Conservation (phyloP, 2,329 filamentous ascomycete genomes). For the Thielaviopsis ethacetica region DNA sequence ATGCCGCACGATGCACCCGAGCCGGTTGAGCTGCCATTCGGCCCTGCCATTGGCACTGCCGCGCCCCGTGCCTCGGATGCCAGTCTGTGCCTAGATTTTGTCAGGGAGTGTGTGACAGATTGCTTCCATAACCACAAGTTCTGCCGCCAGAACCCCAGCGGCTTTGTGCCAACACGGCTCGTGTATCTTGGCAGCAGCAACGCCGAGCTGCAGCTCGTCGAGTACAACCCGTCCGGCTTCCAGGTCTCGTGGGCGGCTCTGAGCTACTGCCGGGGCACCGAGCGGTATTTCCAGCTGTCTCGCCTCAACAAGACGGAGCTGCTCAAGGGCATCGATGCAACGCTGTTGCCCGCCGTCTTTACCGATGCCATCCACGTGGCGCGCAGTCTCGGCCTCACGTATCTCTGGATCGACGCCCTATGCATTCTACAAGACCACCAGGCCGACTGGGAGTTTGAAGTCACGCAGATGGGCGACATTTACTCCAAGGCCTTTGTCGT, state of each 20-base stretch:
- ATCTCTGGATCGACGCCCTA: conserved; percentile 20
- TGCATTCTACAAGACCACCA: conserved; percentile 18
- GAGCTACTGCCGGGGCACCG: conserved; percentile 12
- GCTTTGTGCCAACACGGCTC: conserved; percentile 7
- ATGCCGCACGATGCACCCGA: conserved; percentile 6
- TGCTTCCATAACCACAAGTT: conserved; percentile 10
- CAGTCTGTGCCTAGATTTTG: conserved; percentile 3
- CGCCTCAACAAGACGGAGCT: conserved; percentile 4
- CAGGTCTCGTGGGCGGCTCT: conserved; percentile 11
- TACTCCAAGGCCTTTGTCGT: conserved; percentile 13
- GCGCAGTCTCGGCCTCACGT: conserved; percentile 14
- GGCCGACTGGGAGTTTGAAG: conserved; percentile 13
- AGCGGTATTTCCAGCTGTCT: conserved; percentile 4
- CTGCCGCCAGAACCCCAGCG: conserved; percentile 2
- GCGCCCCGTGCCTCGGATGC: conserved; percentile 10
- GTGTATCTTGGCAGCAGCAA: conserved; percentile 6
- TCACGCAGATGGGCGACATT: conserved; percentile 12
- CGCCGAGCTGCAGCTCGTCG: conserved; percentile 3
- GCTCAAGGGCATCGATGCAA: conserved; percentile 4
- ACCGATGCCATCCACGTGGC: conserved; percentile 17
- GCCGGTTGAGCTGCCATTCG: conserved; percentile 5
- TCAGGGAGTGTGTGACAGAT: conserved; percentile 4
- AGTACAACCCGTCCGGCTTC: conserved; percentile 7
- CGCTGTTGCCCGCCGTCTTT: conserved; percentile 14
- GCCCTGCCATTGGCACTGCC: conserved; percentile 9